A percentile compares a stretch with the other conserved stretches of the same genome.
These are phyloP conservation scores for Guyanaporus albipodus DNA, from an alignment of 768 basidiomycete genomes.

Conservation along the genomic window DNA sequence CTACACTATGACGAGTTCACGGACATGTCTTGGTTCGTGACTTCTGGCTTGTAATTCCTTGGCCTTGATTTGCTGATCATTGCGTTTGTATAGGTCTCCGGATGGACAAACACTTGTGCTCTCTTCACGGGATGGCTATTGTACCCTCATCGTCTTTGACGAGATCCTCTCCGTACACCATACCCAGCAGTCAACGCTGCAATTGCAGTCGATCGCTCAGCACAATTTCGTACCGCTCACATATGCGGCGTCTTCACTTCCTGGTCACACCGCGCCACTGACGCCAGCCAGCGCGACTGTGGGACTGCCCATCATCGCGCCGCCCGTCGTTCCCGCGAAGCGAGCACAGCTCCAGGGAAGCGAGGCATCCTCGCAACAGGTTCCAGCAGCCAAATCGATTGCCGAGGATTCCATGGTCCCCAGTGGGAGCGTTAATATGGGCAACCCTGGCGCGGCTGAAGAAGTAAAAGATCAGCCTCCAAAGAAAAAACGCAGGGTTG, in stretches of 20 bases:
- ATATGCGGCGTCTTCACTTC: slow-evolving; percentile 15
- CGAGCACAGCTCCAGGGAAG: slow-evolving; percentile 32
- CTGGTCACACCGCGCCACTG: slow-evolving; percentile 18
- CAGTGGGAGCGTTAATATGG: slow-evolving; percentile 11
- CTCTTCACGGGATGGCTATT: slow-evolving; percentile 94
- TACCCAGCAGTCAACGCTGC: slow-evolving; percentile 87
- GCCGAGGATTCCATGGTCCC: slow-evolving; percentile 20
- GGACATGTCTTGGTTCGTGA: slow-evolving; percentile 86
- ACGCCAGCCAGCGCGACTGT: slow-evolving; percentile 34
- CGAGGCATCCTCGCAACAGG: slow-evolving; percentile 9
- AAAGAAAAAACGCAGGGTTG: slow-evolving; percentile 85
- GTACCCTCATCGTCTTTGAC: slow-evolving; percentile 92
- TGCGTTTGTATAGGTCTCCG: slow-evolving; percentile 66
- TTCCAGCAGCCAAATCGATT: slow-evolving; percentile 29
- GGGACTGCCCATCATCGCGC: slow-evolving; percentile 30
- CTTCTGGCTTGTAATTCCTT: background rate
- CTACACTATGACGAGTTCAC: slow-evolving; percentile 98
- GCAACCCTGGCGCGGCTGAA: slow-evolving; percentile 12
- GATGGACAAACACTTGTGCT: slow-evolving; percentile 93
- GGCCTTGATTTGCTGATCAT: slow-evolving; percentile 4
- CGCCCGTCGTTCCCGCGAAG: slow-evolving; percentile 33
- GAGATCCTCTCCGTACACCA: slow-evolving; percentile 86
- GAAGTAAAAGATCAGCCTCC: slow-evolving; percentile 50
- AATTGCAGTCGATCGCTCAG: slow-evolving; percentile 87
- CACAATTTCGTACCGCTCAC: slow-evolving; percentile 70